Evolutionary conservation across 768 basidiomycete genomes (phyloP).

Genomic region (Tulasnella calospora): DNA sequence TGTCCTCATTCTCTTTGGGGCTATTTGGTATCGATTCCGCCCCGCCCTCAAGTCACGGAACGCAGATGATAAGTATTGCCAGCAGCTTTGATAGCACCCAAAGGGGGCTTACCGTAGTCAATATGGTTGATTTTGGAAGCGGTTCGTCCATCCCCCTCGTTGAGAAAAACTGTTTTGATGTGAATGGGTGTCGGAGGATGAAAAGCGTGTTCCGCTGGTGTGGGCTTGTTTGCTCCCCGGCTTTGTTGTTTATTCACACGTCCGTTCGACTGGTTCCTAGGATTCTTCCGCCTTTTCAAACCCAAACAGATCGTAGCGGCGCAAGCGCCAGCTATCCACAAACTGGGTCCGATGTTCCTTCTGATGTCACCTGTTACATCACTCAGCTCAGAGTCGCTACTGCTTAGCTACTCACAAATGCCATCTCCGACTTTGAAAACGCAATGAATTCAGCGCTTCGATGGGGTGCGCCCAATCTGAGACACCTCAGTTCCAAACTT

Average conservation of each 20-base stretch:
- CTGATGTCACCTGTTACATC: too few relatives aligned
- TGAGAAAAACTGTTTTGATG: neutral
- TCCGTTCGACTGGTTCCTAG: too few relatives aligned
- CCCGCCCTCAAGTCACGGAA: neutral
- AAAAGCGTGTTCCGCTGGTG: neutral
- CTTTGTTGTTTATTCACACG: neutral
- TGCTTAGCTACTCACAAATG: neutral
- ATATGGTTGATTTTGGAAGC: neutral
- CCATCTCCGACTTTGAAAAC: neutral
- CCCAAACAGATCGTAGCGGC: too few relatives aligned
- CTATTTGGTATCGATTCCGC: neutral
- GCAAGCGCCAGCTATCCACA: too few relatives aligned
- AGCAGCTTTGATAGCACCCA: neutral
- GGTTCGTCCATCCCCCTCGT: neutral
- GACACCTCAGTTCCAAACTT: neutral
- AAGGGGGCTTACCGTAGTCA: neutral
- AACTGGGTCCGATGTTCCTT: neutral
- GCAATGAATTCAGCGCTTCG: neutral
- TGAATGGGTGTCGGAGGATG: neutral
- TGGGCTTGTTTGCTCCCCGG: neutral
- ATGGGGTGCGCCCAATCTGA: neutral
- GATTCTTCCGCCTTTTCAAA: too few relatives aligned
- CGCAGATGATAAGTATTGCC: neutral
- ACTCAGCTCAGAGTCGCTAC: too few relatives aligned
- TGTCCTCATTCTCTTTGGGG: neutral